Conservation (phyloP, 495 filamentous ascomycete species). For the Elasticomyces elasticus region DNA sequence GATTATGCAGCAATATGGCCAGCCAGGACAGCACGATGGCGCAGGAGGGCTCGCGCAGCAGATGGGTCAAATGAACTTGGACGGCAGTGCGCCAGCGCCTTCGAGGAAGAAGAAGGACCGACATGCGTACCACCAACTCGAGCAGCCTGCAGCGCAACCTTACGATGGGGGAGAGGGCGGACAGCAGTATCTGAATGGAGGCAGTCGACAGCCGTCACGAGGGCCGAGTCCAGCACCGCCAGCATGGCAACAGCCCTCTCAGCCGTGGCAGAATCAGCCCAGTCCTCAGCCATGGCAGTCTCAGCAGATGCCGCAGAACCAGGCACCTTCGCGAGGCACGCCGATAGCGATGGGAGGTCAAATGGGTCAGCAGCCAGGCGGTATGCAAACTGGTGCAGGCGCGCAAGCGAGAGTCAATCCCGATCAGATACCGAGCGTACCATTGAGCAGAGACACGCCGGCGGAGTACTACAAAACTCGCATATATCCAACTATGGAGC, state of each 20-base stretch:
- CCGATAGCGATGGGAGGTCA: slow-evolving; percentile 34
- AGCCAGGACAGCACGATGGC: slow-evolving; percentile 32
- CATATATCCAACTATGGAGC: slow-evolving; percentile 89
- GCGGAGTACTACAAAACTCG: slow-evolving; percentile 76
- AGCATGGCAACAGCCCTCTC: slow-evolving; percentile 27
- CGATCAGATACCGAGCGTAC: slow-evolving; percentile 88
- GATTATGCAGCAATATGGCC: slow-evolving; percentile 9
- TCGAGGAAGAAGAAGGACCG: slow-evolving; percentile 84
- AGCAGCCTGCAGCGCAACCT: slow-evolving; percentile 52
- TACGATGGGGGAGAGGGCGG: slow-evolving; percentile 53
- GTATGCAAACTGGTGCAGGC: slow-evolving; percentile 14
- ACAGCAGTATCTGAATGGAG: slow-evolving; percentile 56
- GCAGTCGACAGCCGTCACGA: slow-evolving; percentile 12
- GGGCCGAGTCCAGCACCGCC: slow-evolving; percentile 1
- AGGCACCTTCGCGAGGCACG: slow-evolving; percentile 33
- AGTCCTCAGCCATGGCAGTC: neutral
- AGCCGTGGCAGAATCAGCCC: slow-evolving; percentile 13
- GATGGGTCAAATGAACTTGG: slow-evolving; percentile 58
- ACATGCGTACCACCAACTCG: slow-evolving; percentile 85
- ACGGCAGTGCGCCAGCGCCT: slow-evolving; percentile 33
- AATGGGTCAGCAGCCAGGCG: slow-evolving; percentile 24
- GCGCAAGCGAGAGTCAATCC: slow-evolving; percentile 75
- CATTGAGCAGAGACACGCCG: slow-evolving; percentile 67
- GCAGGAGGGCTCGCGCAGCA: slow-evolving; percentile 61
- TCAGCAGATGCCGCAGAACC: slow-evolving; percentile 47